A percentile compares a stretch with the other conserved stretches of the same genome.
These are phyloP conservation scores for Coemansia sp. DNA, from an alignment of 192 early-diverging fungal species.

Conservation along the genomic window DNA sequence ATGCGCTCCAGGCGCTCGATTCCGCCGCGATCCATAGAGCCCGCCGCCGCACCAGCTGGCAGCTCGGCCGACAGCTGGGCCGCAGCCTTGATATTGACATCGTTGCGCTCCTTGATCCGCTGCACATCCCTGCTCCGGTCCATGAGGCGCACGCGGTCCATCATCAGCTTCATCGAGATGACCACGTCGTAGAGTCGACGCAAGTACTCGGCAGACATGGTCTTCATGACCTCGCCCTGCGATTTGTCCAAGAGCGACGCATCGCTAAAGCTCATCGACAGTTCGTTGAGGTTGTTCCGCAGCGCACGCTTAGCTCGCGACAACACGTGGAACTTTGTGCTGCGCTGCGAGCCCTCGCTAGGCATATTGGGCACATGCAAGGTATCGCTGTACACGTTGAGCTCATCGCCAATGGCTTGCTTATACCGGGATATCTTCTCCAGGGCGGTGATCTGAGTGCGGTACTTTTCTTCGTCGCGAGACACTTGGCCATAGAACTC, in stretches of 20 bases:
- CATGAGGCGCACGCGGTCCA: conserved; percentile 51
- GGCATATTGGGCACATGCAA: conserved; percentile 40
- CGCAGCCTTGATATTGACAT: conserved; percentile 31
- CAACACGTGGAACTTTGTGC: conserved; percentile 33
- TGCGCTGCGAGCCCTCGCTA: conserved; percentile 32
- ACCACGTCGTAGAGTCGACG: conserved; percentile 54
- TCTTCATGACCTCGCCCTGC: conserved; percentile 56
- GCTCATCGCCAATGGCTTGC: conserved; percentile 57
- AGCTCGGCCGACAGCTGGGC: conserved; percentile 25
- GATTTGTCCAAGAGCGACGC: conserved; percentile 51
- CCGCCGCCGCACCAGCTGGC: conserved; percentile 7
- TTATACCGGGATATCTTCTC: conserved; percentile 57
- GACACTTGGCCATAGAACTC: conserved; percentile 46
- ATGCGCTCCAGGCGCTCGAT: conserved; percentile 48
- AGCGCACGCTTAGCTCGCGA: conserved; percentile 45
- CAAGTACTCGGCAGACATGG: conserved; percentile 55
- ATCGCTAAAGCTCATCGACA: conserved; percentile 54
- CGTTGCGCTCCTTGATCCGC: conserved; percentile 43
- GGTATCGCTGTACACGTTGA: conserved; percentile 50
- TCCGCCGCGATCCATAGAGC: conserved; percentile 21
- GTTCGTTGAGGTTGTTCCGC: conserved; percentile 43
- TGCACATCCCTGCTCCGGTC: conserved; percentile 44
- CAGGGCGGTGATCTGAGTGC: conserved; percentile 48
- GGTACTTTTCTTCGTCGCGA: conserved; percentile 55
- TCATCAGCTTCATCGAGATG: conserved; percentile 57